phyloP scores from a whole-genome alignment of 345 rosid species.

The Balakata baccata region DNA sequence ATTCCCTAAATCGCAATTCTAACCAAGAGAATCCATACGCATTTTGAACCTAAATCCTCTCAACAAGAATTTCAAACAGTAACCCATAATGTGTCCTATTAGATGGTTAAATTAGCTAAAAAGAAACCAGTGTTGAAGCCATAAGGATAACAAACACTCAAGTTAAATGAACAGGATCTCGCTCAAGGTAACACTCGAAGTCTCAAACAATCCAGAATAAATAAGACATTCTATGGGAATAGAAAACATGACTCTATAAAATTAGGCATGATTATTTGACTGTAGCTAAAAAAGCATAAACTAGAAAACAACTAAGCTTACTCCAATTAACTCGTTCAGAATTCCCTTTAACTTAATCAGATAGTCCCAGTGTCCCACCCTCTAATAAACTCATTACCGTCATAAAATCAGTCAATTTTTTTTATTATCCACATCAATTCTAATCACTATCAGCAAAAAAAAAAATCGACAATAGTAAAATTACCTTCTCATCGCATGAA shows the following conservation, averaged over 20 bases:
- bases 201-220: background rate
- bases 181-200: background rate
- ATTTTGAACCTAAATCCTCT: background rate
- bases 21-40: background rate
- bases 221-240: too few species aligned
- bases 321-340: background rate
- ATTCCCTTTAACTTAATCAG: background rate
- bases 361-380: background rate
- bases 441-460: background rate
- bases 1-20: background rate
- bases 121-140: background rate
- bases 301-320: background rate
- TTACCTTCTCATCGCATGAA: constrained; percentile 71
- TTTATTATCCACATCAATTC: background rate
- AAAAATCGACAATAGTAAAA: background rate
- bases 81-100: background rate
- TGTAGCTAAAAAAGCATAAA: background rate
- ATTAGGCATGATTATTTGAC: background rate
- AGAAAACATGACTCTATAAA: background rate
- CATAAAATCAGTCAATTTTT: background rate
- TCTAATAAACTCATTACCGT: background rate
- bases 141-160: background rate
- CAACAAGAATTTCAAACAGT: background rate
- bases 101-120: background rate
- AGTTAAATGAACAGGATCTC: too few species aligned